Evolutionary conservation across 192 early-diverging fungal species (phyloP).

Genomic region (Coemansia sp.): DNA sequence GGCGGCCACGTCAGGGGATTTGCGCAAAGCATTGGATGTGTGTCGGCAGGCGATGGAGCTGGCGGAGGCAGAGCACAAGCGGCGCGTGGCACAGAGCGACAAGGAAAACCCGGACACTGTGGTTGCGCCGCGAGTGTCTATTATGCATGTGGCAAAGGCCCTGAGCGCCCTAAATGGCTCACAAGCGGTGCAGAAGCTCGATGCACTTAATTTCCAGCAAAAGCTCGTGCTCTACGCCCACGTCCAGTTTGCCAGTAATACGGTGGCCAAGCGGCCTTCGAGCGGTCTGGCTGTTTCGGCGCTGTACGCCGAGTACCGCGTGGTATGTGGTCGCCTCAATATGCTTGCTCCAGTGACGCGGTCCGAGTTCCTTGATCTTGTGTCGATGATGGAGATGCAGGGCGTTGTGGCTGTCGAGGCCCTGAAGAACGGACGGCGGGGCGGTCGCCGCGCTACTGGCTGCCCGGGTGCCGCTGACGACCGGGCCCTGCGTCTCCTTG

Average conservation of each 20-base stretch:
- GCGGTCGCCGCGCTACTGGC: conserved; percentile 33
- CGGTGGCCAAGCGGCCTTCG: conserved; percentile 47
- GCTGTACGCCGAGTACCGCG: conserved; percentile 57
- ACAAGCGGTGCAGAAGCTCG: conserved; percentile 61
- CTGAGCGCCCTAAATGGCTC: conserved; percentile 63
- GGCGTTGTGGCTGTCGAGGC: conserved; percentile 59
- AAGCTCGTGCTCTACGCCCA: conserved; percentile 68
- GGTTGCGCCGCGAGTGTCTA: conserved; percentile 70
- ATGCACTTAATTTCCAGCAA: conserved; percentile 74
- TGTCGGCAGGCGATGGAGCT: conserved; percentile 86
- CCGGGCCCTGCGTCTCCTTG: conserved; percentile 37
- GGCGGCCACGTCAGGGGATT: conserved; percentile 78
- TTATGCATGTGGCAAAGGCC: conserved; percentile 77
- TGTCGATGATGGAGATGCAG: conserved; percentile 69
- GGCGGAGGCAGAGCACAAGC: conserved; percentile 67
- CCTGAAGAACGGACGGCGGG: conserved; percentile 31
- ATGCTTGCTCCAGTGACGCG: conserved; percentile 67
- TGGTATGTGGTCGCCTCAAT: conserved; percentile 54
- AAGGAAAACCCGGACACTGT: conserved; percentile 38
- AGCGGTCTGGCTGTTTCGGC: conserved; percentile 50
- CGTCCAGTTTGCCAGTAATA: conserved; percentile 22
- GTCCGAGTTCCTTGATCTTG: conserved; percentile 73
- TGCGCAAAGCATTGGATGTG: conserved; percentile 76
- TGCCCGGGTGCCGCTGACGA: conserved; percentile 45
- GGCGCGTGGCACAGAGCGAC: conserved; percentile 18